Base-by-base conservation (phyloP, 2,329 filamentous ascomycete species). In the Metarhizium anisopliae region DNA sequence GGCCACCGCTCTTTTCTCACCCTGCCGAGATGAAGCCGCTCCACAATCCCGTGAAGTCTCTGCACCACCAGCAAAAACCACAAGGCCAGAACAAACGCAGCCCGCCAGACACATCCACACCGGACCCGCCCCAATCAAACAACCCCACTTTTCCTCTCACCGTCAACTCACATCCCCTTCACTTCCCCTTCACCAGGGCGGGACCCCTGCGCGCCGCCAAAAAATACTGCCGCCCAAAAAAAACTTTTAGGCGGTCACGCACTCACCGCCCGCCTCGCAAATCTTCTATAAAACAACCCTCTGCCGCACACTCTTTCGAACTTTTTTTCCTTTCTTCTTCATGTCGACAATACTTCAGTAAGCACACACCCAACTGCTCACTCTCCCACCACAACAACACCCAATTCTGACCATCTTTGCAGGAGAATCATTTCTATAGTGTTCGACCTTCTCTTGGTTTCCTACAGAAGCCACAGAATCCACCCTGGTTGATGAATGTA, bases 351-450 rank as follows among this genome's bases (percentile, higher is more conserved):
- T 81, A 81, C 77, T 80, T 80, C 73, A 81, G 74, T 77, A 72
- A 63, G 70, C 65, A 55, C 59, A 64, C 70, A 72, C 69, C 68
- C 67, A 67, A 66, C 59, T 62, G 55, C 60, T 57, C 49, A 25
- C 10, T 18, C 10, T 14, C 16, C 3, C 10, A 20, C 18, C 36
- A 56, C 29, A 11, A 43, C 25, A 29, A 45, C 10, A 51, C 32
- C 18, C 51, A 57, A 57, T 59, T 57, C 64, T 67, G 62, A 66
- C 61, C 56, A 55, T 56, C 38, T 43, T 62, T 62, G 61, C 70
- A 78, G 71, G 75, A 90, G 89, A 92, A 93, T 93, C 89, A 90
- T 89, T 95, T 95, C 88, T 95, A 92, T 91, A 96, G 90, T 92
- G 86, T 81, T 89, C 85, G 85, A 91, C 87, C 82, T 80, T 81